Percentiles rank a stretch among this genome's conserved stretches.
These are phyloP conservation scores for Stromatinia cepivora DNA, from an alignment of 2,329 filamentous ascomycete genomes.

Conservation along the genomic window DNA sequence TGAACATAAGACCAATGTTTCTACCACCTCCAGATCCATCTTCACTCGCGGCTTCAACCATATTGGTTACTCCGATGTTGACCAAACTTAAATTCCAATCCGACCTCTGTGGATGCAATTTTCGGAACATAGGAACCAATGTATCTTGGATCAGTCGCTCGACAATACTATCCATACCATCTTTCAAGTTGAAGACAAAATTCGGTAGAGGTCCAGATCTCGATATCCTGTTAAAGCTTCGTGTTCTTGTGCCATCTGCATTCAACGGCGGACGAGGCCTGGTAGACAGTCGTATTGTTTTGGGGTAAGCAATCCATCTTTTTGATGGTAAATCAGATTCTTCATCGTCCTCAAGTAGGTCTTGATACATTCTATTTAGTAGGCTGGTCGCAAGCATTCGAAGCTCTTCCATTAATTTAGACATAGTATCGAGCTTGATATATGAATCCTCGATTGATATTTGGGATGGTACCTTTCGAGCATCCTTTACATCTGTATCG, in stretches of 20 bases:
- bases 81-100: slow-evolving; percentile 81
- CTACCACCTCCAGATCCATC: slow-evolving; percentile 54
- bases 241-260: slow-evolving; percentile 53
- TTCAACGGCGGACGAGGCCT: slow-evolving; percentile 58
- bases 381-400: slow-evolving; percentile 67
- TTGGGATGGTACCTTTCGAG: slow-evolving; percentile 73
- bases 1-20: slow-evolving; percentile 84
- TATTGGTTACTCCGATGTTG: slow-evolving; percentile 86
- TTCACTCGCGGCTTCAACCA: slow-evolving; percentile 57
- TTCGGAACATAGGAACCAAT: slow-evolving; percentile 71
- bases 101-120: slow-evolving; percentile 61
- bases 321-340: slow-evolving; percentile 29
- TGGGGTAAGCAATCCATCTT: slow-evolving; percentile 77
- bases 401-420: slow-evolving; percentile 68
- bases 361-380: slow-evolving; percentile 73
- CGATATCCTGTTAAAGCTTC: slow-evolving; percentile 69
- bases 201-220: slow-evolving; percentile 71
- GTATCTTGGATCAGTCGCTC: slow-evolving; percentile 69
- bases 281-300: slow-evolving; percentile 78
- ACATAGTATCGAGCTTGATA: slow-evolving; percentile 63
- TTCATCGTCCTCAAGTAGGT: slow-evolving; percentile 58
- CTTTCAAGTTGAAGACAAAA: slow-evolving; percentile 68
- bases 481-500: slow-evolving; percentile 68
- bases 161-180: slow-evolving; percentile 59
- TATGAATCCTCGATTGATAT: slow-evolving; percentile 97